Evolutionary conservation across 1,284 basidiomycete genomes (phyloP).

Genomic region (Cutaneotrichosporon mucoides): DNA sequence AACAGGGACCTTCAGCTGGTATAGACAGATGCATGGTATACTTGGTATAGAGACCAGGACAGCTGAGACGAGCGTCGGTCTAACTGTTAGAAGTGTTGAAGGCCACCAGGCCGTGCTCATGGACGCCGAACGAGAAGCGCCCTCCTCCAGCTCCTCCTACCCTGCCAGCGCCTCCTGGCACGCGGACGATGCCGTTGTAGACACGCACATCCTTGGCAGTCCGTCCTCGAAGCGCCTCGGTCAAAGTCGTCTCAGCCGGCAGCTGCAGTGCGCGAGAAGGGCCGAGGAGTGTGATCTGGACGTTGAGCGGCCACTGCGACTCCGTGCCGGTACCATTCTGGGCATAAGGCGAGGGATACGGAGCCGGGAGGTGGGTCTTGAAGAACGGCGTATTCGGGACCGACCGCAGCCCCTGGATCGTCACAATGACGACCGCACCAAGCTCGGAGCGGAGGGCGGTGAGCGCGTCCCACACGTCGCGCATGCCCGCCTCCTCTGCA

Average conservation of each 20-base stretch:
- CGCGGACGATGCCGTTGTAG: conserved; percentile 24
- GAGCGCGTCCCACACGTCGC: conserved; percentile 36
- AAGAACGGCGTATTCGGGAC: conserved; percentile 23
- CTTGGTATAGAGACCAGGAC: not conserved
- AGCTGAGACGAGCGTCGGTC: conserved; percentile 4
- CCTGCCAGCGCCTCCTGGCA: conserved; percentile 19
- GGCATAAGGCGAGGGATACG: conserved; percentile 29
- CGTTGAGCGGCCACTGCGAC: conserved; percentile 31
- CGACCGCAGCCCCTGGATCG: conserved; percentile 36
- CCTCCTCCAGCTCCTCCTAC: conserved; percentile 22
- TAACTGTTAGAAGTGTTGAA: not conserved
- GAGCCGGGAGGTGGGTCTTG: conserved; percentile 38
- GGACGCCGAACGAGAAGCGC: conserved; percentile 30
- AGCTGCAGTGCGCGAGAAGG: conserved; percentile 26
- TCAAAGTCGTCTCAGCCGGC: conserved; percentile 35
- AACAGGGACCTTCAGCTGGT: not conserved
- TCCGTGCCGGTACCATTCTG: not conserved
- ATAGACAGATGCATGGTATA: conserved; percentile 2
- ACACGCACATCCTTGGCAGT: conserved; percentile 30
- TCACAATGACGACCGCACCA: conserved; percentile 37
- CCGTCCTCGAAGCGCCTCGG: conserved; percentile 31
- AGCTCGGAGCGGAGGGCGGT: conserved; percentile 33
- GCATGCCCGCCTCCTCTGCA: conserved; percentile 31
- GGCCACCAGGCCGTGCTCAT: conserved; percentile 30
- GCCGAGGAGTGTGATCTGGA: conserved; percentile 37